phyloP scores from a whole-genome alignment of 2,329 filamentous ascomycete genomes.

The Curvularia sp. region DNA sequence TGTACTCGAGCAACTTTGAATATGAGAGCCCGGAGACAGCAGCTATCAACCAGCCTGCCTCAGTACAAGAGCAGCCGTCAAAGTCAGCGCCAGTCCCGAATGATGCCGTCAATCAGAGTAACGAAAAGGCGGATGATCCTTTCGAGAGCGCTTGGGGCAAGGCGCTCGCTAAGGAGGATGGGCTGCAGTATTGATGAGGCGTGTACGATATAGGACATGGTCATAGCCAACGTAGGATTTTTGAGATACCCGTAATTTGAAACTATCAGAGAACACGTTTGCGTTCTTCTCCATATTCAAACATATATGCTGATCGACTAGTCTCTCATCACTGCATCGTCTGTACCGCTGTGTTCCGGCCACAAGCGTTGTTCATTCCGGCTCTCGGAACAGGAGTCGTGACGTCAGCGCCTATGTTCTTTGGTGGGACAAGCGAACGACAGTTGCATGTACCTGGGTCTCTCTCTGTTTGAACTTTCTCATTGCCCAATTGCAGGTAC shows the following conservation, averaged over 20 bases:
- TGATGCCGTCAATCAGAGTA: slow-evolving; percentile 52
- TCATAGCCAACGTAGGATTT: slow-evolving; percentile 11
- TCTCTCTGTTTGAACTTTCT: neutral
- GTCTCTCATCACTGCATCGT: neutral
- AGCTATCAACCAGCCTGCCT: slow-evolving; percentile 8
- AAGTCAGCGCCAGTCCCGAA: slow-evolving; percentile 53
- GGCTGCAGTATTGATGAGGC: slow-evolving; percentile 27
- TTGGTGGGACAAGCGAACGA: slow-evolving; percentile 5
- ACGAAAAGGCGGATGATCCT: slow-evolving; percentile 54
- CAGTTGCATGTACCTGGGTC: neutral
- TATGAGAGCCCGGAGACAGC: slow-evolving; percentile 55
- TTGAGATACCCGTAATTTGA: slow-evolving; percentile 33
- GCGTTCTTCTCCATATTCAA: neutral
- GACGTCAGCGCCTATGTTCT: slow-evolving; percentile 27
- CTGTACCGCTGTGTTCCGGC: slow-evolving; percentile 2
- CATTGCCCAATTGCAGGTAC: neutral
- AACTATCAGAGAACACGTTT: neutral
- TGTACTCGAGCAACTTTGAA: slow-evolving; percentile 83
- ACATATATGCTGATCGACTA: neutral
- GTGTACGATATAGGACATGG: slow-evolving; percentile 5
- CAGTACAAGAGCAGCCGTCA: slow-evolving; percentile 59
- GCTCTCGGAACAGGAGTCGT: slow-evolving; percentile 26
- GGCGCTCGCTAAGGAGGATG: slow-evolving; percentile 60
- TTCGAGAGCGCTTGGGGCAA: slow-evolving; percentile 76
- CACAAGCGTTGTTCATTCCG: slow-evolving; percentile 6